phyloP scores from a whole-genome alignment of 768 basidiomycete genomes.

The Atractiella rhizophila region DNA sequence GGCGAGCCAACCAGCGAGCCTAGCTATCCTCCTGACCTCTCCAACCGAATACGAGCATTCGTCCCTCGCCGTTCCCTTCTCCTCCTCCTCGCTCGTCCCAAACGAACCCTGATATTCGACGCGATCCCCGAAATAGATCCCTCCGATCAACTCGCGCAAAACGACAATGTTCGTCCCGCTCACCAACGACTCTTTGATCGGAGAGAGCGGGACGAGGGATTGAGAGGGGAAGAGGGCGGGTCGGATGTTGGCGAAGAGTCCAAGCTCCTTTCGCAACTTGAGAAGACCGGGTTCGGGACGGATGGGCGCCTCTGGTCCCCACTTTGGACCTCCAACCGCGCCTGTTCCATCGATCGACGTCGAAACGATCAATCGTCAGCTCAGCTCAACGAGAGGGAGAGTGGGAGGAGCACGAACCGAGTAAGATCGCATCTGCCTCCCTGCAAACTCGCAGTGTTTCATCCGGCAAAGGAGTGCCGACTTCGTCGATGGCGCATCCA shows the following conservation, averaged over 20 bases:
- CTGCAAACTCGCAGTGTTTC: slow-evolving; percentile 68
- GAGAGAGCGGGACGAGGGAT: slow-evolving; percentile 58
- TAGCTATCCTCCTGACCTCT: slow-evolving; percentile 81
- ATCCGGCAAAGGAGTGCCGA: slow-evolving; percentile 60
- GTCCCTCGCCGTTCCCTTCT: slow-evolving; percentile 21
- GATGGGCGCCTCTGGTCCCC: slow-evolving; percentile 68
- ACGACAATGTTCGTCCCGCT: slow-evolving; percentile 51
- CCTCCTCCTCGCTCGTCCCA: slow-evolving; percentile 68
- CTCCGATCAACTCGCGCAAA: slow-evolving; percentile 85
- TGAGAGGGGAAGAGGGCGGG: slow-evolving; percentile 88
- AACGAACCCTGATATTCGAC: no score
- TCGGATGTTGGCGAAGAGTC: slow-evolving; percentile 92
- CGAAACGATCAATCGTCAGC: neutral
- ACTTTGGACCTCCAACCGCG: slow-evolving; percentile 95
- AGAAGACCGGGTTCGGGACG: slow-evolving; percentile 84
- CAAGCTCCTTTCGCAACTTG: slow-evolving; percentile 63
- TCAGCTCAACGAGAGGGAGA: neutral
- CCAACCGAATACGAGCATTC: slow-evolving; percentile 70
- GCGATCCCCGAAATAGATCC: slow-evolving; percentile 79
- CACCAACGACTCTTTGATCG: slow-evolving; percentile 62
- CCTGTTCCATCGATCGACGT: slow-evolving; percentile 27
- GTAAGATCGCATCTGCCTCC: slow-evolving; percentile 78
- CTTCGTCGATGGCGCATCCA: slow-evolving; percentile 69
- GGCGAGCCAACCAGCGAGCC: slow-evolving; percentile 84
- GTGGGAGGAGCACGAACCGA: slow-evolving; percentile 34